Conservation (phyloP, 139 green algal species). For the Chlorella sp. region DNA sequence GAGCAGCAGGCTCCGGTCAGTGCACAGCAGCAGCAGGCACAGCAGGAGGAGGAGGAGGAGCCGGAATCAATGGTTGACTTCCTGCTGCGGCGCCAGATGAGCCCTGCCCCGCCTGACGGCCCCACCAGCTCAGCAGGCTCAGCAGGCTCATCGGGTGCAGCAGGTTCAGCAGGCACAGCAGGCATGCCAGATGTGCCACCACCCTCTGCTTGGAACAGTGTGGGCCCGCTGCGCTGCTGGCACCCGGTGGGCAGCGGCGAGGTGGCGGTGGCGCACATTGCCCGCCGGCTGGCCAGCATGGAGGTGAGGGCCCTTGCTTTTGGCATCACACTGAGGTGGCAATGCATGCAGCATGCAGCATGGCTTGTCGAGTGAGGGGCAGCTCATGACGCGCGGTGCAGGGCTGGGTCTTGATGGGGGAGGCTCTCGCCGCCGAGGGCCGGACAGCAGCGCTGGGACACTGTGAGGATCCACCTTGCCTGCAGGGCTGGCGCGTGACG, state of each 20-base stretch:
- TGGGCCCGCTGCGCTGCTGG: constrained; percentile 7
- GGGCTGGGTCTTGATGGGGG: constrained; percentile 40
- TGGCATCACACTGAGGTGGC: too few species aligned
- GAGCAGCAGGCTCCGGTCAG: not conserved
- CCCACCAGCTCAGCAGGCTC: not conserved
- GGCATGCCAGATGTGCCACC: not conserved
- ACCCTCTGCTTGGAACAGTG: too few species aligned
- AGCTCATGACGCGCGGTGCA: too few species aligned
- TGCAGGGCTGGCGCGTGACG: constrained; percentile 48
- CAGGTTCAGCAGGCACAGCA: not conserved
- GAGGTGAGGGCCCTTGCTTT: not conserved
- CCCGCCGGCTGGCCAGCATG: not conserved
- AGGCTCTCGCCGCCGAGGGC: too few species aligned
- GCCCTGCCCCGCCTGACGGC: too few species aligned
- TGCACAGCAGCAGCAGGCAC: not conserved
- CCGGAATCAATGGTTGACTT: constrained; percentile 19
- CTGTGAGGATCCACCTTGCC: too few species aligned
- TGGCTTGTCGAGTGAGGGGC: too few species aligned
- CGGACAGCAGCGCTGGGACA: too few species aligned
- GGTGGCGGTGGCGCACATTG: not conserved
- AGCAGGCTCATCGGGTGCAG: not conserved
- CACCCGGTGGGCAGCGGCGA: not conserved
- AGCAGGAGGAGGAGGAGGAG: not conserved
- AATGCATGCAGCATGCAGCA: too few species aligned
- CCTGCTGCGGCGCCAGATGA: not conserved